These are phyloP conservation scores for Porogramme epimiltina DNA, from an alignment of 1,284 basidiomycete genomes.

Conservation along the genomic window DNA sequence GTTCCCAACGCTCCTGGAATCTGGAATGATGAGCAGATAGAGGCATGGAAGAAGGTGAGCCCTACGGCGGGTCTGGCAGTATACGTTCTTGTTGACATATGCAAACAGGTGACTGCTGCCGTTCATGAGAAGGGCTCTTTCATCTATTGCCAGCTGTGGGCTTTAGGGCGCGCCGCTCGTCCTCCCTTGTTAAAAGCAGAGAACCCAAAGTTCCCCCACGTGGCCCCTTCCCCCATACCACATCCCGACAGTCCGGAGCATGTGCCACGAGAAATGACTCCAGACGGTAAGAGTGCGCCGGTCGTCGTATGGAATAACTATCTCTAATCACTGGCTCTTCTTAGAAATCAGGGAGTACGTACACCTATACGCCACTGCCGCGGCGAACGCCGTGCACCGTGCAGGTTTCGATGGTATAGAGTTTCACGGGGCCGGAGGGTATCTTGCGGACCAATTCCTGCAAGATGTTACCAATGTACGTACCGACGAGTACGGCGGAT, in stretches of 20 bases:
- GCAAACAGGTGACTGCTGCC: neutral
- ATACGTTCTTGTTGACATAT: too few relatives aligned
- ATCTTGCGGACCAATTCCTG: constrained; percentile 44
- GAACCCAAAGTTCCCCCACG: constrained; percentile 23
- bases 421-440: constrained; percentile 36
- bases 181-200: constrained; percentile 30
- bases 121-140: constrained; percentile 3
- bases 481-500: constrained; percentile 61
- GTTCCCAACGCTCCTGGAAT: constrained; percentile 43
- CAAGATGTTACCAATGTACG: constrained; percentile 50
- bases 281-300: neutral
- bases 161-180: constrained; percentile 42
- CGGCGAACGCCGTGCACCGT: constrained; percentile 40
- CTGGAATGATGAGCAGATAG: constrained; percentile 44
- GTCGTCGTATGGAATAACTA: neutral
- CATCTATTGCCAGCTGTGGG: constrained; percentile 50
- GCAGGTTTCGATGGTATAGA: constrained; percentile 50
- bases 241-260: constrained; percentile 7
- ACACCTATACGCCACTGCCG: constrained; percentile 36
- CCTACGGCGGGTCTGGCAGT: too few relatives aligned
- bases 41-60: constrained; percentile 47
- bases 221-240: constrained; percentile 39
- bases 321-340: constrained; percentile 4
- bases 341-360: constrained; percentile 46
- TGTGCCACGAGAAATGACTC: constrained; percentile 24